A percentile compares a stretch with the other conserved stretches of the same genome.
Evolutionary conservation across 1,284 basidiomycete species (phyloP).

Genomic region (Hemileia vastatrix): DNA sequence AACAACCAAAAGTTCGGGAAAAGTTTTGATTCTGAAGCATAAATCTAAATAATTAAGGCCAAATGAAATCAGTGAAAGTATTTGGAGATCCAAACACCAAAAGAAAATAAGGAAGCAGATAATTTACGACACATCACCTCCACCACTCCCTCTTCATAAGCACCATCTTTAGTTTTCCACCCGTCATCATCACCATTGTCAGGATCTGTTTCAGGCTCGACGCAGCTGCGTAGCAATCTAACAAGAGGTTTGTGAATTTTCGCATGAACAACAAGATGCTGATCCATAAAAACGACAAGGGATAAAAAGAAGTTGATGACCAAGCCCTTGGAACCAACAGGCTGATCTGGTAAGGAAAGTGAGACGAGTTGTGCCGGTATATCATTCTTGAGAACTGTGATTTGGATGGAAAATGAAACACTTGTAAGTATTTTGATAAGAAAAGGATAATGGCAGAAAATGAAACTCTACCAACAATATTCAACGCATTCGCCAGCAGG

Average conservation of each 20-base stretch:
- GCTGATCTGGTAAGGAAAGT: conserved; percentile 36
- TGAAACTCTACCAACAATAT: conserved; percentile 8
- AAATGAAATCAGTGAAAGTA: no score
- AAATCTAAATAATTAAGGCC: no score
- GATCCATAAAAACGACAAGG: conserved; percentile 41
- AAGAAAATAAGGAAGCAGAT: no score
- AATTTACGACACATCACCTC: conserved; percentile 60
- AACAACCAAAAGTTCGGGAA: conserved; percentile 82
- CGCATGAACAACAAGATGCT: conserved; percentile 37
- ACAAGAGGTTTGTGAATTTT: conserved; percentile 41
- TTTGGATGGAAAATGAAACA: neutral
- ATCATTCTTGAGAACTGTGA: conserved; percentile 35
- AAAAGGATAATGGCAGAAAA: neutral
- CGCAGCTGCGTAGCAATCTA: conserved; percentile 33
- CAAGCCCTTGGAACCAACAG: conserved; percentile 36
- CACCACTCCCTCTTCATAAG: conserved; percentile 77
- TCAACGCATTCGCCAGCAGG: conserved; percentile 18
- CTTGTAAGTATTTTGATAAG: neutral
- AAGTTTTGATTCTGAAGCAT: conserved; percentile 77
- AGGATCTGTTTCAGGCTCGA: conserved; percentile 20
- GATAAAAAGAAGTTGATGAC: conserved; percentile 38
- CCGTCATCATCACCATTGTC: conserved; percentile 11
- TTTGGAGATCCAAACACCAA: no score
- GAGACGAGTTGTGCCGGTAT: conserved; percentile 32
- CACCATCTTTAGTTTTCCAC: conserved; percentile 34